Evolutionary conservation across 148 eudicot species (phyloP), one percentile per base, ranked within the genome.

Genomic region (Cornus controversa): DNA sequence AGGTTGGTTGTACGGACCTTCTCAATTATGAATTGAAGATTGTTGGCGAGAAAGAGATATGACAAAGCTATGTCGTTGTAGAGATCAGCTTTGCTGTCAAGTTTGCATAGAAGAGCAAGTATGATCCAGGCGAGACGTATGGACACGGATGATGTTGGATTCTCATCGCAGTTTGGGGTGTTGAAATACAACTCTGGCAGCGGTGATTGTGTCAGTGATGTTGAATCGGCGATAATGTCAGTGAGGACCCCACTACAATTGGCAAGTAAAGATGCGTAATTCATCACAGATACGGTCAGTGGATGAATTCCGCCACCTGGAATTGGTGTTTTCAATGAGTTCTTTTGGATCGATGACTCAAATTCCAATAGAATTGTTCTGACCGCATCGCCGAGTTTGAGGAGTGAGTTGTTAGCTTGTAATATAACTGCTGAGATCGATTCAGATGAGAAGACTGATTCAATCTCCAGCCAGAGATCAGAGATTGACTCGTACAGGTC

Each of bases 41-140:
- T 84, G 82, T 84, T 84, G 2, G 82, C 82, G 25, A 84, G 47
- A 69, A 84, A 84, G 47, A 84, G 80, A 36, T 84, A 84, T 14
- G 84, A 70, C n/a, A 81, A 64, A 13, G 81, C 73, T 6, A 75
- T 28, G 70, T 81, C 84, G 6, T 81, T 71, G 81, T 84, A 84
- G 71, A 66, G 67, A 7, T 75, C 75, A 3, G 84, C 84, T 27
- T 81, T 75, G 45, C 66, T 36, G 77, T 81, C 80, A 28, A 84
- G 87, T 64, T 81, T 84, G 81, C 87, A 81, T 15, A 84, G 82
- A 64, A 84, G 87, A 7, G 78, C 62, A 6, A 81, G 77, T 6
- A 84, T 67, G 37, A 81, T 66, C 87, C 84, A 81, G 1, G 80
- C 84, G 6, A 84, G 34, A 22, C 78, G 76, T 2, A 25, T 34